A percentile compares a stretch with the other conserved stretches of the same genome.
Evolutionary conservation across 257 asterid species (phyloP).

Genomic region (Jacaranda copaia): DNA sequence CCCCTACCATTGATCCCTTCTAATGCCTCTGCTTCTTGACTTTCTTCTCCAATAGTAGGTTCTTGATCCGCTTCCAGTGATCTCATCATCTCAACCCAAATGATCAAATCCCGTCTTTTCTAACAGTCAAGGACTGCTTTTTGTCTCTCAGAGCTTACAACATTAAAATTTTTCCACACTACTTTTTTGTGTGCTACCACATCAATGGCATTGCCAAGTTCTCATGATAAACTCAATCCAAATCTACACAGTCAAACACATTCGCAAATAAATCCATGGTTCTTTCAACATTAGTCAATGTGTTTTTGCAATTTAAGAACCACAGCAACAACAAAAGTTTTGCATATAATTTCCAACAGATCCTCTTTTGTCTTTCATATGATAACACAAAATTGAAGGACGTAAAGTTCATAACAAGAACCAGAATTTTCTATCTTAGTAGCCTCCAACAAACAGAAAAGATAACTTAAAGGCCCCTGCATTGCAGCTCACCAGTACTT

Average conservation of each 20-base stretch:
- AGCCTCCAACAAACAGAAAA: not conserved
- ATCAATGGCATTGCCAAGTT: not conserved
- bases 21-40: not conserved
- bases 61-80: not conserved
- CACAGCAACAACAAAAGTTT: not conserved
- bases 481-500: not conserved
- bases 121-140: not conserved
- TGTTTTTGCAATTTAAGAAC: not conserved
- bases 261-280: not conserved
- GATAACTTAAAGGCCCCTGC: not conserved
- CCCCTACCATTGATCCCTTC: not conserved
- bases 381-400: not conserved
- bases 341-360: not conserved
- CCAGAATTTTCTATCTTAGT: not conserved
- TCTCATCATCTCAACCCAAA: not conserved
- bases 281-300: not conserved
- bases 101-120: not conserved
- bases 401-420: not conserved
- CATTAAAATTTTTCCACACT: not conserved
- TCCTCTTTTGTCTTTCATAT: not conserved
- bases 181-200: not conserved
- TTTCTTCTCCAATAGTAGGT: not conserved
- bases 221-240: not conserved
- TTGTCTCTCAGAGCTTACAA: not conserved
- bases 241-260: not conserved